These are phyloP conservation scores for Saprolegnia diclina DNA, from an alignment of 352 stramenopile genomes.

Conservation along the genomic window DNA sequence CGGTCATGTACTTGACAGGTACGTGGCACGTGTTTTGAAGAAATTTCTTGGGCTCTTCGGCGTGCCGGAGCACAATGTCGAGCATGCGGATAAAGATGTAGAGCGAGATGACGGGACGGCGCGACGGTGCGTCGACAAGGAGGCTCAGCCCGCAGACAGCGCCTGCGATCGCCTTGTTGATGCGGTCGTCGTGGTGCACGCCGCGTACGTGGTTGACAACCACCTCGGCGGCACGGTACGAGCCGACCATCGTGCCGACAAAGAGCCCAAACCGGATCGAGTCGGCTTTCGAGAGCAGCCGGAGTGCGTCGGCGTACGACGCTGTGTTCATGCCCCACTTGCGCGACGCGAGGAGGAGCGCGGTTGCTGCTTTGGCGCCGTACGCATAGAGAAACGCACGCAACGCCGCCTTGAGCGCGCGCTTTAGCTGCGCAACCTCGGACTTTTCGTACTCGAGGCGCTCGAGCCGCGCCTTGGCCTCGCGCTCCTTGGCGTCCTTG, in stretches of 20 bases:
- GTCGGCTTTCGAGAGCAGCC: slow-evolving; percentile 54
- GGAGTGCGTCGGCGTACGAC: slow-evolving; percentile 66
- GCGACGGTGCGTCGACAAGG: slow-evolving; percentile 57
- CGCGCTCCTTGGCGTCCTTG: slow-evolving; percentile 29
- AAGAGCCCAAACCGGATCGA: slow-evolving; percentile 78
- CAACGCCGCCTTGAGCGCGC: slow-evolving; percentile 41
- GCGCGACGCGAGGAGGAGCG: slow-evolving; percentile 62
- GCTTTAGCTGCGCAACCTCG: slow-evolving; percentile 45
- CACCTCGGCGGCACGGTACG: slow-evolving; percentile 63
- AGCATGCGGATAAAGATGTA: slow-evolving; percentile 86
- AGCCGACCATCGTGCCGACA: slow-evolving; percentile 64
- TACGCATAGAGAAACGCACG: slow-evolving; percentile 67
- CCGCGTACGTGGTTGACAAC: slow-evolving; percentile 37
- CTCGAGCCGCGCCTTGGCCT: slow-evolving; percentile 33
- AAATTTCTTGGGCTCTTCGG: slow-evolving; percentile 33
- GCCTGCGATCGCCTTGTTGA: slow-evolving; percentile 63
- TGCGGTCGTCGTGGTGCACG: slow-evolving; percentile 39
- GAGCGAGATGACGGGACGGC: slow-evolving; percentile 65
- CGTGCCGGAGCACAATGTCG: slow-evolving; percentile 67
- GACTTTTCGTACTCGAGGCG: slow-evolving; percentile 32
- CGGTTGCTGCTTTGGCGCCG: slow-evolving; percentile 76
- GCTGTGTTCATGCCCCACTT: slow-evolving; percentile 76
- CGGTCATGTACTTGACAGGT: slow-evolving; percentile 46
- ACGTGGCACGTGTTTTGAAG: not conserved
- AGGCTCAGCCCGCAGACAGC: slow-evolving; percentile 55